These are phyloP conservation scores for Hypoxylon sp. DNA, from an alignment of 2,329 filamentous ascomycete species.

Conservation along the genomic window DNA sequence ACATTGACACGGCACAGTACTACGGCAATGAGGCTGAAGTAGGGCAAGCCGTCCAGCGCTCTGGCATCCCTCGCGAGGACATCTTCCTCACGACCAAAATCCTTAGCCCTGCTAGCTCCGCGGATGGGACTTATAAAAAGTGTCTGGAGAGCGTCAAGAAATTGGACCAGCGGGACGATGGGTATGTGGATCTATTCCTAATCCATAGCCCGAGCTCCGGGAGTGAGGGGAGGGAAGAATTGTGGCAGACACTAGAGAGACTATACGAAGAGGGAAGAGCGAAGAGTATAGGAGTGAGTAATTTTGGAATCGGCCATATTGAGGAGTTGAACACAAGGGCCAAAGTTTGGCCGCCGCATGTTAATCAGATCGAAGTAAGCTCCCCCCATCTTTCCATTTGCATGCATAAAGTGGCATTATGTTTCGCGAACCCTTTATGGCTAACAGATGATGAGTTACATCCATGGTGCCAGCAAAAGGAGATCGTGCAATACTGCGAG, in stretches of 20 bases:
- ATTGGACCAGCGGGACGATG: constrained; percentile 66
- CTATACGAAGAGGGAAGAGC: constrained; percentile 71
- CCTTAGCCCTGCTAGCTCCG: constrained; percentile 65
- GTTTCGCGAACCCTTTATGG: background rate
- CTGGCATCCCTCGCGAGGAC: constrained; percentile 68
- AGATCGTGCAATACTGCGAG: constrained; percentile 71
- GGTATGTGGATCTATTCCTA: constrained; percentile 78
- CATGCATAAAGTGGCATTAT: background rate
- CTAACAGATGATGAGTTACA: constrained; percentile 68
- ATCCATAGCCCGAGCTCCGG: constrained; percentile 75
- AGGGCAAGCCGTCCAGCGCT: constrained; percentile 72
- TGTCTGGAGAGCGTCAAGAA: constrained; percentile 74
- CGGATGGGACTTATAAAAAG: constrained; percentile 72
- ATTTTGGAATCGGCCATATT: constrained; percentile 77
- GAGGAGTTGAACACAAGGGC: constrained; percentile 77
- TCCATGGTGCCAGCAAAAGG: constrained; percentile 74
- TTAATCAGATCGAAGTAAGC: constrained; percentile 75
- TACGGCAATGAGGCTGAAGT: constrained; percentile 80
- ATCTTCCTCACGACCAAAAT: constrained; percentile 80
- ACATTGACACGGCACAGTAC: constrained; percentile 73
- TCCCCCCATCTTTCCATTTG: background rate
- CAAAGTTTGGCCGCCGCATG: constrained; percentile 75
- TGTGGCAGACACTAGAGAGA: constrained; percentile 78
- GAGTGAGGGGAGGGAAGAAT: constrained; percentile 66
- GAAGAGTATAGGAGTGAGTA: constrained; percentile 74